Percentiles rank a stretch among this genome's conserved stretches.
phyloP scores from a whole-genome alignment of 805 yeast genomes.

The Monosporozyma yasuniensis region DNA sequence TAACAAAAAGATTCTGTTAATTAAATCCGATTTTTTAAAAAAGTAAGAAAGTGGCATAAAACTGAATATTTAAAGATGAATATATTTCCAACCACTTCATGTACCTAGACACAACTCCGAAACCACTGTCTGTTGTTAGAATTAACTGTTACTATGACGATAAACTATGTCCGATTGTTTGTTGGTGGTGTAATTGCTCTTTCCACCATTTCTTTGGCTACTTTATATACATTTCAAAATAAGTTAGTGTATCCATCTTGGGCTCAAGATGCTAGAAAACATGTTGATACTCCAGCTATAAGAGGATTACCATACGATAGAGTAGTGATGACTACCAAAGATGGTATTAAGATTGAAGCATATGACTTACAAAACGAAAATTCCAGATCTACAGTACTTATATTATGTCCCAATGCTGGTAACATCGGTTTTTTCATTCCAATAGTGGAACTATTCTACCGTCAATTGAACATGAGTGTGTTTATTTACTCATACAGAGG shows the following conservation, averaged over 20 bases:
- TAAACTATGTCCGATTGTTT: constrained; percentile 29
- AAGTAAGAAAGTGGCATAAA: background rate
- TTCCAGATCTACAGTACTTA: constrained; percentile 53
- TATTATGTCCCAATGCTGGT: constrained; percentile 90
- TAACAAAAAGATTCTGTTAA: background rate
- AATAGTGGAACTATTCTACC: constrained; percentile 59
- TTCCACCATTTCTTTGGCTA: constrained; percentile 39
- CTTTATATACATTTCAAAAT: constrained; percentile 54
- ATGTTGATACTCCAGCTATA: constrained; percentile 69
- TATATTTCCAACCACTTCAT: no score
- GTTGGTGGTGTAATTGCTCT: constrained; percentile 37
- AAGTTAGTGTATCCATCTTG: constrained; percentile 75
- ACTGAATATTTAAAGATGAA: background rate
- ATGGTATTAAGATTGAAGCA: constrained; percentile 59
- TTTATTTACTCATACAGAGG: constrained; percentile 86
- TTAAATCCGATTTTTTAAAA: background rate
- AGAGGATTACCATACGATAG: constrained; percentile 60
- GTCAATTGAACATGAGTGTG: constrained; percentile 60
- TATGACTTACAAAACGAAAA: constrained; percentile 36
- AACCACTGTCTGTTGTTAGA: background rate
- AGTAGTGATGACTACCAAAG: constrained; percentile 52
- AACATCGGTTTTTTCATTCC: constrained; percentile 89
- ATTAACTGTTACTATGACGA: constrained; percentile 4
- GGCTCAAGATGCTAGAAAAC: constrained; percentile 61
- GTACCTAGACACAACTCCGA: background rate